Evolutionary conservation across 148 eudicot species (phyloP).

Genomic region (Mesembryanthemum crystallinum): DNA sequence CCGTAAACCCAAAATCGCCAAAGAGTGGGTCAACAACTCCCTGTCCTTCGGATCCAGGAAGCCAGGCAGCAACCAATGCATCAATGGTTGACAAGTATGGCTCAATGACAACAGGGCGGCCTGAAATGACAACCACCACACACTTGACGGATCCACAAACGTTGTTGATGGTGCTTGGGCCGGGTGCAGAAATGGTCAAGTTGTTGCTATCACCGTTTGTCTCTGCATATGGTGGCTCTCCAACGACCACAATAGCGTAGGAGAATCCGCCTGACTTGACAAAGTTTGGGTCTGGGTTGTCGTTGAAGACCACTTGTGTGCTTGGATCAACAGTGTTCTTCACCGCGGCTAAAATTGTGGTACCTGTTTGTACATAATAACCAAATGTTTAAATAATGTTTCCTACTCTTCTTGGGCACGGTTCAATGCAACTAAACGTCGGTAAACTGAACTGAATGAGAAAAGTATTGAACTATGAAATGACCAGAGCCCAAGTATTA

Average conservation of each 20-base stretch:
- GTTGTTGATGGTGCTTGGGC: slow-evolving; percentile 36
- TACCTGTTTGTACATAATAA: slow-evolving; percentile 18
- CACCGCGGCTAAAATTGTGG: slow-evolving; percentile 44
- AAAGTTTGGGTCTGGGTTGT: slow-evolving; percentile 42
- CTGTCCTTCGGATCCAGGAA: slow-evolving; percentile 60
- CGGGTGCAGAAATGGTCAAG: slow-evolving; percentile 42
- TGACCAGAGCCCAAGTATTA: neutral
- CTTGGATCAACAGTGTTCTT: slow-evolving; percentile 39
- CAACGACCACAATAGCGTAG: slow-evolving; percentile 50
- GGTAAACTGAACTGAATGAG: no score
- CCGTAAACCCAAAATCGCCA: slow-evolving; percentile 52
- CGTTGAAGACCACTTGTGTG: slow-evolving; percentile 41
- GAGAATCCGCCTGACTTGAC: slow-evolving; percentile 38
- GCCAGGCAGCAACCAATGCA: slow-evolving; percentile 61
- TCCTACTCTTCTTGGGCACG: neutral
- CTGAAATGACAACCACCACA: slow-evolving; percentile 45
- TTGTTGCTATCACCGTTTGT: slow-evolving; percentile 42
- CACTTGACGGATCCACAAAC: slow-evolving; percentile 44
- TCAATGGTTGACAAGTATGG: slow-evolving; percentile 41
- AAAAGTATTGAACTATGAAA: no score
- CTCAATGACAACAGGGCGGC: slow-evolving; percentile 47
- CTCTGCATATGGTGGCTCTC: slow-evolving; percentile 52
- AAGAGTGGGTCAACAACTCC: slow-evolving; percentile 49
- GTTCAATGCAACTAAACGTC: no score
- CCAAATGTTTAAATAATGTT: neutral